These are phyloP conservation scores for Stellera chamaejasme DNA, from an alignment of 345 rosid species.

Conservation along the genomic window DNA sequence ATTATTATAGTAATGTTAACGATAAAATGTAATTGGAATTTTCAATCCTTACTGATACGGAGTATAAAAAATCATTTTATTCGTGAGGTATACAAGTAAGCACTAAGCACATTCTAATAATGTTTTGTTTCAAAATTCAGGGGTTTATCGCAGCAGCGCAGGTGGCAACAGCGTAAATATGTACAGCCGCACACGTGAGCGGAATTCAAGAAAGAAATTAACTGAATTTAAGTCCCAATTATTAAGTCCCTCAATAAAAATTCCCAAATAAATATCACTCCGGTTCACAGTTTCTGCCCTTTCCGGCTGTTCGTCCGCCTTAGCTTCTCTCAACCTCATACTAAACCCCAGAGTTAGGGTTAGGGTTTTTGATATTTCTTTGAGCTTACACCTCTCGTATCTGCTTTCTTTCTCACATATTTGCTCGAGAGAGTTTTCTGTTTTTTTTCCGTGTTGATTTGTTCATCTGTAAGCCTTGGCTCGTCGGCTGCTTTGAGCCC, in stretches of 20 bases:
- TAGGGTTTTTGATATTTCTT: conserved; percentile 16
- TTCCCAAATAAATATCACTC: background rate
- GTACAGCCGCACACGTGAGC: background rate
- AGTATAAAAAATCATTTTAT: too few relatives aligned
- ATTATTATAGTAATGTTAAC: too few relatives aligned
- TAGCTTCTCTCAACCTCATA: background rate
- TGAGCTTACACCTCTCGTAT: background rate
- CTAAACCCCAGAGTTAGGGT: conserved; percentile 19
- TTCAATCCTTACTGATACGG: too few relatives aligned
- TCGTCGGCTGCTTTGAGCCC: background rate
- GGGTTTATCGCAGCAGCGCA: background rate
- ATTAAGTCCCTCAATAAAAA: background rate
- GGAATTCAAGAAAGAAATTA: background rate
- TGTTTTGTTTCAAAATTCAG: too few relatives aligned
- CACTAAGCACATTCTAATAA: too few relatives aligned
- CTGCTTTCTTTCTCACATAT: background rate
- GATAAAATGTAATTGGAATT: too few relatives aligned
- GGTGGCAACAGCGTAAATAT: conserved; percentile 3
- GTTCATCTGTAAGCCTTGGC: background rate
- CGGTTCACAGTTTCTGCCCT: background rate
- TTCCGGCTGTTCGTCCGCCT: background rate
- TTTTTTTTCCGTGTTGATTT: background rate
- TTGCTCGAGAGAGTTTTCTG: background rate
- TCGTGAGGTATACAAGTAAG: too few relatives aligned
- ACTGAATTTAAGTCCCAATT: conserved; percentile 2